Percentiles rank a stretch among this genome's conserved stretches.
phyloP scores from a whole-genome alignment of 2,329 filamentous ascomycete species.

The Apiospora aurea region DNA sequence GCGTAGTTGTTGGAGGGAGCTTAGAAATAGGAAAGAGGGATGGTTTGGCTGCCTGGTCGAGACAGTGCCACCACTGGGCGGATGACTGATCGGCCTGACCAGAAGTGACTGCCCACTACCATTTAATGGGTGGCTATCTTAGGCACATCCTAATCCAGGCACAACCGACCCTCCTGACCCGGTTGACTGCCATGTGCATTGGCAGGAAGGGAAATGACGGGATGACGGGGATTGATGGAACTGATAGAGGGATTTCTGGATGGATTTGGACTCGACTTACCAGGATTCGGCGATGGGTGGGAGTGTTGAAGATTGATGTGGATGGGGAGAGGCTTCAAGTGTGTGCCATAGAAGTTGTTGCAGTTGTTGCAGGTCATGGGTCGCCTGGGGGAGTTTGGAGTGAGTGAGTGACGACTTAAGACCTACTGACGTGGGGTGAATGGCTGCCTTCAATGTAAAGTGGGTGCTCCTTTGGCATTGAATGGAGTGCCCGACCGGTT shows the following conservation, averaged over 20 bases:
- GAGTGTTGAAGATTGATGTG: slow-evolving; percentile 16
- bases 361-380: slow-evolving; percentile 19
- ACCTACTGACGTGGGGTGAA: slow-evolving; percentile 4
- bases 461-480: not conserved
- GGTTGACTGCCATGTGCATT: not conserved
- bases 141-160: not conserved
- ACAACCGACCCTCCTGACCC: slow-evolving; percentile 6
- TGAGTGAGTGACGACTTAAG: slow-evolving; percentile 6
- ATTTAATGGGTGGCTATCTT: not conserved
- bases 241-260: not conserved
- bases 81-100: slow-evolving; percentile 20
- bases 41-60: slow-evolving; percentile 9
- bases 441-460: slow-evolving; percentile 9
- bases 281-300: not conserved
- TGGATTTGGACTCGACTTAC: not conserved
- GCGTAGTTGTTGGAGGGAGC: not conserved
- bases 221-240: not conserved
- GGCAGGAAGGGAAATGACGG: not conserved
- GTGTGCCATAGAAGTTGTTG: not conserved
- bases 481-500: not conserved
- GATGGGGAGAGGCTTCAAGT: not conserved
- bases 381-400: not conserved
- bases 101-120: not conserved
- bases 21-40: slow-evolving; percentile 23
- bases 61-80: not conserved